phyloP scores from a whole-genome alignment of 1,284 basidiomycete species.

The Tilletia setariae region DNA sequence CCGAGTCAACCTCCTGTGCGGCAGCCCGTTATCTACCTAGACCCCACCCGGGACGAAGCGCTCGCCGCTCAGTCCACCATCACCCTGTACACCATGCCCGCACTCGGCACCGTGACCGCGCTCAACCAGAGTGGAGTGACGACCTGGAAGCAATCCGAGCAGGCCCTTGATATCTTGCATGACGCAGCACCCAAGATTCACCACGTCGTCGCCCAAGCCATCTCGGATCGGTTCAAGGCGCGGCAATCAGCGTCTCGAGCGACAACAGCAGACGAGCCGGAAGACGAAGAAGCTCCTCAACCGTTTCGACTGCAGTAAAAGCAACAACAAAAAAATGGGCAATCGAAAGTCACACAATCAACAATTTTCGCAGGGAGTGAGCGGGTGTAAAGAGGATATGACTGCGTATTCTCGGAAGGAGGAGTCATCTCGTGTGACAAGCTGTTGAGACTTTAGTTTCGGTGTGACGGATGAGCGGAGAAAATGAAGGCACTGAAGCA shows the following conservation, averaged over 20 bases:
- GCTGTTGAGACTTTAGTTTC: no score
- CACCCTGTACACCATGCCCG: constrained; percentile 79
- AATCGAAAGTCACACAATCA: no score
- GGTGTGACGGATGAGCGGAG: no score
- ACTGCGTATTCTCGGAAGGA: no score
- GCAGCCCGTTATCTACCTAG: constrained; percentile 62
- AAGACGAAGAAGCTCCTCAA: background rate
- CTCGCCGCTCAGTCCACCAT: constrained; percentile 63
- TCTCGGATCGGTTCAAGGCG: constrained; percentile 59
- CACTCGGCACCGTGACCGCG: constrained; percentile 73
- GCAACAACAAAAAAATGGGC: no score
- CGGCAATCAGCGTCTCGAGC: constrained; percentile 18
- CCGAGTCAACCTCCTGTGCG: no score
- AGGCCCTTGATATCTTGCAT: constrained; percentile 69
- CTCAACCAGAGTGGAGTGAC: background rate
- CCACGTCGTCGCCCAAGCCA: constrained; percentile 67
- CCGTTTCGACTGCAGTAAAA: constrained; percentile 4
- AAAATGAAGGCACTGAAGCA: no score
- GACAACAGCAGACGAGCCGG: background rate
- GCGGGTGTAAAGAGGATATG: no score
- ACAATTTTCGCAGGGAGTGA: no score
- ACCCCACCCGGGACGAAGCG: constrained; percentile 73
- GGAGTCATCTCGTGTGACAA: no score
- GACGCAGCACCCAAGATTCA: constrained; percentile 71
- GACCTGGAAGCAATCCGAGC: background rate